Conservation (phyloP, 257 asterid species). For the Nicotiana paniculata region DNA sequence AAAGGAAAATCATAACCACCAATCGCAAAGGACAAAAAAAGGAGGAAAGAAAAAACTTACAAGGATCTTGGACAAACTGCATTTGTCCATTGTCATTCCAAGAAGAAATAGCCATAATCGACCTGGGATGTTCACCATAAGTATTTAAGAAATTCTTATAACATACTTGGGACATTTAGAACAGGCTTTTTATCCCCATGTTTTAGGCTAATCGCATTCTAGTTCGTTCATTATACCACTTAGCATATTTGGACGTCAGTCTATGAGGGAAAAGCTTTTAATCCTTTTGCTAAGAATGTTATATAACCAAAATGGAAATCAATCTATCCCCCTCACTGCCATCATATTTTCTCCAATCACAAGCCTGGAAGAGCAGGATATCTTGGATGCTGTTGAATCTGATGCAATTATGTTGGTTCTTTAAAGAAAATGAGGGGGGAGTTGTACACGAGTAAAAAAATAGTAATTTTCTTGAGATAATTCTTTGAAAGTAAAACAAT, state of each 20-base stretch:
- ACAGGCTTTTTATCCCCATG: not conserved
- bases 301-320: not conserved
- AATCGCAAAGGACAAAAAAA: not conserved
- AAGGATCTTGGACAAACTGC: conserved; percentile 91
- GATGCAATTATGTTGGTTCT: conserved; percentile 1
- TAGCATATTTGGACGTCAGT: not conserved
- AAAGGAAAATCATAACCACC: not conserved
- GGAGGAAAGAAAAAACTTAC: conserved; percentile 41
- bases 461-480: not conserved
- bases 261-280: not conserved
- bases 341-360: not conserved
- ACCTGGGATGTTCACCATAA: conserved; percentile 37
- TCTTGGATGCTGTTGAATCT: not conserved
- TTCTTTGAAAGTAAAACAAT: not conserved
- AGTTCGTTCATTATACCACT: not conserved
- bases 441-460: not conserved
- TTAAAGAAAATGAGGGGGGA: not conserved
- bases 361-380: not conserved
- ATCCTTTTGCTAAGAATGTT: not conserved
- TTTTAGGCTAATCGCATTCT: not conserved
- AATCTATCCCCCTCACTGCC: not conserved
- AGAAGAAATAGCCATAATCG: conserved; percentile 95
- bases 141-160: not conserved
- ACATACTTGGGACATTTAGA: conserved; percentile 1
- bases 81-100: conserved; percentile 99